Percentiles rank a stretch among this genome's conserved stretches.
These are phyloP conservation scores for Globisporangium recalcitrans DNA, from an alignment of 352 stramenopile genomes.

Conservation along the genomic window DNA sequence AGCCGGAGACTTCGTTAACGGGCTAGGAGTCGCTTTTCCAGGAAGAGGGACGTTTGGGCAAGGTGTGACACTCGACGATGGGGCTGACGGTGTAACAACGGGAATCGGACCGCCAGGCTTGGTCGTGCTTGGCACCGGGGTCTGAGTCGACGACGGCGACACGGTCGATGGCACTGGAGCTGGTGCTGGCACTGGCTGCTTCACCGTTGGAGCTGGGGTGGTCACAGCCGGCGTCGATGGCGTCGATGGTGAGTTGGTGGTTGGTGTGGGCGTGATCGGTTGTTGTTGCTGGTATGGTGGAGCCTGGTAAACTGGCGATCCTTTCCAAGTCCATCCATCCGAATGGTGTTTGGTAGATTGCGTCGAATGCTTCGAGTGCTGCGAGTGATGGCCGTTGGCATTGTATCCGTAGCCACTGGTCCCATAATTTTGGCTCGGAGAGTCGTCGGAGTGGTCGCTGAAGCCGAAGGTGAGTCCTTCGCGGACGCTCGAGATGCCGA, in stretches of 20 bases:
- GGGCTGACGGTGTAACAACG: not conserved
- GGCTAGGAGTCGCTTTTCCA: not conserved
- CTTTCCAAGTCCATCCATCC: not conserved
- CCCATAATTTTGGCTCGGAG: not conserved
- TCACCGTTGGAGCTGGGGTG: not conserved
- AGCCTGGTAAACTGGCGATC: not conserved
- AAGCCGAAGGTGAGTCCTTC: not conserved
- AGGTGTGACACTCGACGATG: not conserved
- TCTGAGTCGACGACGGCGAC: not conserved
- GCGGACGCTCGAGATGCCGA: slow-evolving; percentile 1
- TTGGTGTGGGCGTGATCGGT: not conserved
- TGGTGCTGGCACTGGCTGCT: not conserved
- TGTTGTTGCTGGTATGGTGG: not conserved
- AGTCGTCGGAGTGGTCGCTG: not conserved
- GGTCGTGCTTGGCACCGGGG: not conserved
- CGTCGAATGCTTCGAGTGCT: not conserved
- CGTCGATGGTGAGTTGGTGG: not conserved
- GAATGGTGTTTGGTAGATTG: not conserved
- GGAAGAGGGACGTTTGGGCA: not conserved
- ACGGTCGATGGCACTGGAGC: not conserved
- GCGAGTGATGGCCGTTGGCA: not conserved
- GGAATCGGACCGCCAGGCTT: not conserved
- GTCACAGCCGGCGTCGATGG: not conserved
- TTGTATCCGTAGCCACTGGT: too few relatives aligned
- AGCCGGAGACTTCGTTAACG: not conserved